A percentile compares a stretch with the other conserved stretches of the same genome.
Evolutionary conservation across 441 rosid species (phyloP).

Genomic region (Melastoma candidum): DNA sequence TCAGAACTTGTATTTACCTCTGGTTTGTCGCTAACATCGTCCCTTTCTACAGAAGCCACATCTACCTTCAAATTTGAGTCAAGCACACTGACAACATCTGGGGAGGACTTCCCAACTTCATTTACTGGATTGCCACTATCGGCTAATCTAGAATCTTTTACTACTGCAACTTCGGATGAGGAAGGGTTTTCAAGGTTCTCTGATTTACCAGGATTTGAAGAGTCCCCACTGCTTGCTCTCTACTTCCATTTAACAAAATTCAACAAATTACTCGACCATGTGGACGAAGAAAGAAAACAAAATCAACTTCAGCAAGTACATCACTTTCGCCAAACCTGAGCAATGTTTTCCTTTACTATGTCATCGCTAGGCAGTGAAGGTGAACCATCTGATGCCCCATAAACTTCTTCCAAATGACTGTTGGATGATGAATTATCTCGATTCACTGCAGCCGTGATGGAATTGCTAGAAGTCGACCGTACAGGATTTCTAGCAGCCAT

Average conservation of each 20-base stretch:
- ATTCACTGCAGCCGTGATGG: conserved; percentile 24
- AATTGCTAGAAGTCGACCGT: conserved; percentile 28
- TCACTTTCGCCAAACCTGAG: conserved; percentile 31
- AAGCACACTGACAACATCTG: conserved; percentile 12
- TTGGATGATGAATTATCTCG: conserved; percentile 29
- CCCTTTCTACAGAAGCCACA: conserved; percentile 17
- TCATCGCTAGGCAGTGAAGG: conserved; percentile 28
- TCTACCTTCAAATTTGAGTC: conserved; percentile 9
- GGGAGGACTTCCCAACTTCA: conserved; percentile 12
- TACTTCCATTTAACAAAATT: no score
- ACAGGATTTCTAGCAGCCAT: conserved; percentile 52
- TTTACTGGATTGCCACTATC: conserved; percentile 4
- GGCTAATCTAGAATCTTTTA: no score
- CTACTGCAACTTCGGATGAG: no score
- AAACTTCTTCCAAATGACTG: conserved; percentile 23
- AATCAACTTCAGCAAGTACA: conserved; percentile 1
- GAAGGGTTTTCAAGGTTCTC: no score
- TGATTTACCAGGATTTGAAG: no score
- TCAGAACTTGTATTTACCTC: conserved; percentile 12
- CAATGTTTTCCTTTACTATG: conserved; percentile 13
- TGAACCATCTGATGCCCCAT: conserved; percentile 19
- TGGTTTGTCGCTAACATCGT: conserved; percentile 15
- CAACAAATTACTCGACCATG: neutral
- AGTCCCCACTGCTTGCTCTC: no score
- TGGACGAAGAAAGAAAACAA: conserved; percentile 5